Evolutionary conservation across 345 rosid genomes (phyloP).

Genomic region (Populus tremula): DNA sequence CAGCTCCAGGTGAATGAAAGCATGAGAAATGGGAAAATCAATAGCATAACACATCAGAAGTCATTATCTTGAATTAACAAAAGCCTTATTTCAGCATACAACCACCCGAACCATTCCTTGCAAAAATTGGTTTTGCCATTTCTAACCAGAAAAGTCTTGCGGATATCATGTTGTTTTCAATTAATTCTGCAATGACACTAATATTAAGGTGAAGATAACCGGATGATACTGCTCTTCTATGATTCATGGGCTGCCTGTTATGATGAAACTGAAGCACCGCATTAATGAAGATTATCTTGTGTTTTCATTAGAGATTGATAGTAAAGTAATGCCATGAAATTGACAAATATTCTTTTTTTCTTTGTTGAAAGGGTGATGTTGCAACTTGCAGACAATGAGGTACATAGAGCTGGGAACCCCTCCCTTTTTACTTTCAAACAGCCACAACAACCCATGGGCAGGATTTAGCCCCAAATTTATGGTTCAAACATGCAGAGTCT

Average conservation of each 20-base stretch:
- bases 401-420: background rate
- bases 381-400: background rate
- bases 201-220: background rate
- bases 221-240: background rate
- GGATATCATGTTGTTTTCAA: background rate
- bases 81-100: background rate
- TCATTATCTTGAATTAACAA: background rate
- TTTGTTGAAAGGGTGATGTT: background rate
- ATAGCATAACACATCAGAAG: background rate
- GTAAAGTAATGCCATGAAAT: background rate
- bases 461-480: background rate
- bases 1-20: constrained; percentile 4
- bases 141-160: background rate
- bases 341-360: background rate
- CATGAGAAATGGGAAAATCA: background rate
- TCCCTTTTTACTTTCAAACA: background rate
- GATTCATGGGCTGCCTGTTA: background rate
- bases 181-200: background rate
- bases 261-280: background rate
- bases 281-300: background rate
- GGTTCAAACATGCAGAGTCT: too few species aligned
- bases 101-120: background rate
- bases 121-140: background rate
- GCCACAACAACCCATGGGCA: background rate
- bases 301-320: background rate